Base-by-base conservation (phyloP, 495 filamentous ascomycete species). In the Tetracladium marchalianum region DNA sequence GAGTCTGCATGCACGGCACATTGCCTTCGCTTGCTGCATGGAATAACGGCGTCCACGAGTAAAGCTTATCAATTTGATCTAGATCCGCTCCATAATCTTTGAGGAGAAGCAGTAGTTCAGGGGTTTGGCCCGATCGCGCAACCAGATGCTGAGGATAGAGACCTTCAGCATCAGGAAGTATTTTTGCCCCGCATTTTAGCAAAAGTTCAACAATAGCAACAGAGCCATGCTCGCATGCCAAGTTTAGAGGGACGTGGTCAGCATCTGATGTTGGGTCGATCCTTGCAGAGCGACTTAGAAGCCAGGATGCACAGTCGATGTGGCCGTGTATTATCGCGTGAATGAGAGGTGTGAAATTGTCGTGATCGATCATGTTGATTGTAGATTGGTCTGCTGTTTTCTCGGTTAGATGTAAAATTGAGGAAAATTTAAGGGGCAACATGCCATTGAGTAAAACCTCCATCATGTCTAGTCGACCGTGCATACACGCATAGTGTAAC, bases 71-170 rank as follows among this genome's bases (percentile, higher is more conserved):
- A 31, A 81, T 70, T 61, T 97, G 89, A 61, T 98, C 76, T 19
- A 97, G 71, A 59, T 97, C 82, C n/a, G 87, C 92, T 7, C 89
- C 89, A 57, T 93, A 87, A 31, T 82, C 66, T 59, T 90, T 81
- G 16, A 98, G 70, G 22, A 95, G 68, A 24, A 88, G 66, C 0
- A 98, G 68, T 22, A 95, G 71, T 35, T 84, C 69, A 5, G 87
- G 84, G 1, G 77, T 85, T 54, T 85, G 80, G 5, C 88, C 89
- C 39, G 90, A 93, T 22, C 92, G 77, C 12, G 93, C 93, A 9
- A 97, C 90, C 46, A 96, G 80, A 65, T 98, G 92, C 57, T 98
- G 92, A n/a, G 92, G 92, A 61, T 87, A 97, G 5, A 98, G 74
- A 0, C 92, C 92, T 68, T 97, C 93, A 1, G 92, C 93, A 64